Percentiles rank a stretch among this genome's conserved stretches.
Conservation (phyloP, 2,329 filamentous ascomycete species). For the Sphaerulina populicola region DNA sequence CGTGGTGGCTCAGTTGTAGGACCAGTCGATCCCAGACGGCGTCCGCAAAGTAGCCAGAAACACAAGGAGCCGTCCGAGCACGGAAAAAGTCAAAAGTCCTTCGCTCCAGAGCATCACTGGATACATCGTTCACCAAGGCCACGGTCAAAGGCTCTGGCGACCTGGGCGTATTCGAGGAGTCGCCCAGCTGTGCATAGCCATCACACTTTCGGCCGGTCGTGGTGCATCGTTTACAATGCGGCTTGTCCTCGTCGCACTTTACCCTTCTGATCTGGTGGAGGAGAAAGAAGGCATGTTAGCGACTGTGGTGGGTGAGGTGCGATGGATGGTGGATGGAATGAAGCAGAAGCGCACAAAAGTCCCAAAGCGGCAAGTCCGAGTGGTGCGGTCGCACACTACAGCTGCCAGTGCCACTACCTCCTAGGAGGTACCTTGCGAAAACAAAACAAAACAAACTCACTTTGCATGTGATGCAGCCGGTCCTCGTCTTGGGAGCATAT, state of each 20-base stretch:
- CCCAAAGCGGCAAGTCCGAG: conserved; percentile 10
- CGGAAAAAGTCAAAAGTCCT: conserved; percentile 30
- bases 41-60: conserved; percentile 29
- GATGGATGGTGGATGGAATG: not conserved
- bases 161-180: conserved; percentile 9
- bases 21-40: conserved; percentile 28
- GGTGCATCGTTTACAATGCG: conserved; percentile 46
- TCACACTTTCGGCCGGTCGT: conserved; percentile 51
- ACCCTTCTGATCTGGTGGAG: conserved; percentile 46
- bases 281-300: conserved; percentile 1
- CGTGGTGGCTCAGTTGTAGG: conserved; percentile 27
- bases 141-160: conserved; percentile 15
- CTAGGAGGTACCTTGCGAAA: no score
- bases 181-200: conserved; percentile 38
- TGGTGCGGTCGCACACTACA: conserved; percentile 9
- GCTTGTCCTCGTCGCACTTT: conserved; percentile 51
- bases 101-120: conserved; percentile 24
- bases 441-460: conserved; percentile 15
- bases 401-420: no score
- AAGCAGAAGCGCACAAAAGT: not conserved
- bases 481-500: conserved; percentile 22
- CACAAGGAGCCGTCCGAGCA: conserved; percentile 21
- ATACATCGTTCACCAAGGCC: conserved; percentile 19
- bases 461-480: conserved; percentile 23
- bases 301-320: not conserved